Conservation (phyloP, 2,329 filamentous ascomycete genomes). For the Capronia americana region DNA sequence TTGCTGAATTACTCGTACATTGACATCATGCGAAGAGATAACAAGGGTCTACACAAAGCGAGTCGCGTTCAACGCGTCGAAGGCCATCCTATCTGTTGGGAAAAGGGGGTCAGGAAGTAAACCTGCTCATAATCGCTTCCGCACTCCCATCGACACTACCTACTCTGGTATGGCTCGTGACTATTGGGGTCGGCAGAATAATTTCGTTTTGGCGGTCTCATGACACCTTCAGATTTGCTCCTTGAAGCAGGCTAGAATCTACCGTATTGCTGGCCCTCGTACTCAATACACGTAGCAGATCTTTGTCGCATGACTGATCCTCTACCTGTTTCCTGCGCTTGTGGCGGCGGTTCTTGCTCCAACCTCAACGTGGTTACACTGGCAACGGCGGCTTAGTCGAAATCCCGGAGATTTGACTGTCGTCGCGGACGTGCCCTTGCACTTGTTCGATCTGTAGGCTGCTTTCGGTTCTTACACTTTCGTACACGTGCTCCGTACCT, state of each 20-base stretch:
- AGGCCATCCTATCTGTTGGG: neutral
- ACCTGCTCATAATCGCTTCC: neutral
- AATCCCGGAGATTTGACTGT: conserved; percentile 2
- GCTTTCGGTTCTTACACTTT: neutral
- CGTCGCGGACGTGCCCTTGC: neutral
- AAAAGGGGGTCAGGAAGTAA: neutral
- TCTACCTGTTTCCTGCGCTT: conserved; percentile 2
- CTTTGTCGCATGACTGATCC: conserved; percentile 1
- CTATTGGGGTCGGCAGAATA: neutral
- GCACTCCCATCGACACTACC: neutral
- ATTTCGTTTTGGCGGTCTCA: neutral
- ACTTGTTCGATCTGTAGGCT: neutral
- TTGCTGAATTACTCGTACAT: neutral
- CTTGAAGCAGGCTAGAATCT: neutral
- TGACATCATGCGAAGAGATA: conserved; percentile 6
- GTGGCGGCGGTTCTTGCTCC: neutral
- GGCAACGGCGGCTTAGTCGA: neutral
- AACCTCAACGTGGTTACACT: neutral
- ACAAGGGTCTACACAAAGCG: neutral
- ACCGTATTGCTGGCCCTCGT: neutral
- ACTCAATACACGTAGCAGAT: neutral
- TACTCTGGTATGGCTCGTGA: conserved; percentile 1
- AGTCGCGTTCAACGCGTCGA: neutral
- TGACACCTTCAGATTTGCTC: neutral
- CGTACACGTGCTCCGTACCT: neutral